phyloP scores from a whole-genome alignment of 768 basidiomycete species.

The Austroboletus eburneus region DNA sequence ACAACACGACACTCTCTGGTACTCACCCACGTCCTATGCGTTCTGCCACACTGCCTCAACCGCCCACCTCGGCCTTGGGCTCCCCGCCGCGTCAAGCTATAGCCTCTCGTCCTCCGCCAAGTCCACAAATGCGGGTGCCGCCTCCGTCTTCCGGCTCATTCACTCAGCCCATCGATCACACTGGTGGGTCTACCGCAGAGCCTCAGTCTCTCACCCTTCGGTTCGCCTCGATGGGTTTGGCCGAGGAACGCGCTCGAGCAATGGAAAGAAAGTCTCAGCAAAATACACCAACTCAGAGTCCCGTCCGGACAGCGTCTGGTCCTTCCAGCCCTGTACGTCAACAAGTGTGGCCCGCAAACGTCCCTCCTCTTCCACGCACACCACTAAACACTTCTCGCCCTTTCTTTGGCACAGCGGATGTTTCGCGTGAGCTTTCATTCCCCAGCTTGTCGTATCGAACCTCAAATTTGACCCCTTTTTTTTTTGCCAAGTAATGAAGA shows the following conservation, averaged over 20 bases:
- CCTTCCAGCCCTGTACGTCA: conserved; percentile 15
- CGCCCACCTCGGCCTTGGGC: conserved; percentile 8
- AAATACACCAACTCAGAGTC: conserved; percentile 11
- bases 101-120: conserved; percentile 1
- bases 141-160: conserved; percentile 8
- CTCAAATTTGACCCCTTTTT: no score
- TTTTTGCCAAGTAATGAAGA: conserved; percentile 1
- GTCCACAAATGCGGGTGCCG: no score
- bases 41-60: conserved; percentile 23
- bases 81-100: conserved; percentile 1
- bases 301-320: conserved; percentile 3
- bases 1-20: not conserved
- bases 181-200: conserved; percentile 4
- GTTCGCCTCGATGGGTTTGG: conserved; percentile 27
- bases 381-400: conserved; percentile 14
- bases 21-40: conserved; percentile 7
- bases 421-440: conserved; percentile 11
- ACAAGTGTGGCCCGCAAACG: conserved; percentile 19
- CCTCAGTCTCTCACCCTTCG: conserved; percentile 32
- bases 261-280: conserved; percentile 11
- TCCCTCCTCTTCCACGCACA: conserved; percentile 29
- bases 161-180: conserved; percentile 5
- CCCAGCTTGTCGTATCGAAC: no score
- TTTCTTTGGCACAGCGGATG: conserved; percentile 10
- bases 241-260: conserved; percentile 19